Evolutionary conservation across 2,329 filamentous ascomycete genomes (phyloP).

Genomic region (Blastomyces emzantsi): DNA sequence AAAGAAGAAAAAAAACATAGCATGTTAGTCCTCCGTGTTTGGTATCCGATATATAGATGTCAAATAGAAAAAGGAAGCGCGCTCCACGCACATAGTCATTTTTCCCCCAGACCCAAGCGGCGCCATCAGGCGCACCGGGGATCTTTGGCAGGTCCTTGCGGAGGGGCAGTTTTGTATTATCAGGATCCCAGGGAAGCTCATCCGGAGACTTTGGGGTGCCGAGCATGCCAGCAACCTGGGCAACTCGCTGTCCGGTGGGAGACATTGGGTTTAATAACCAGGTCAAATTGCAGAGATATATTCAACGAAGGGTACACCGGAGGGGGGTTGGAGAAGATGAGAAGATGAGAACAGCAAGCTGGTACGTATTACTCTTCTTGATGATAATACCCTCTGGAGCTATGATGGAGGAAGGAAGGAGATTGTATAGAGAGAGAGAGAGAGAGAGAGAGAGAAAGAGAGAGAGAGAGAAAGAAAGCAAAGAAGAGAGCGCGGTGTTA

Average conservation of each 20-base stretch:
- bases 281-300: neutral
- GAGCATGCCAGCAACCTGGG: conserved; percentile 13
- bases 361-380: too few species aligned
- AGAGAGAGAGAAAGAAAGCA: neutral
- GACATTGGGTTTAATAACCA: conserved; percentile 10
- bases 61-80: neutral
- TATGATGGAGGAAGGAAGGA: too few species aligned
- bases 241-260: conserved; percentile 11
- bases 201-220: conserved; percentile 20
- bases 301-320: too few species aligned
- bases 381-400: too few species aligned
- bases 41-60: conserved; percentile 7
- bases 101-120: conserved; percentile 54
- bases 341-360: too few species aligned
- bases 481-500: too few species aligned
- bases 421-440: too few species aligned
- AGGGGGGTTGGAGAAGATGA: too few species aligned
- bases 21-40: neutral
- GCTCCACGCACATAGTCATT: conserved; percentile 40
- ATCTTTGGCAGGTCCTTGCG: conserved; percentile 46
- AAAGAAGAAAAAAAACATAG: neutral
- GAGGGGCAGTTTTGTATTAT: conserved; percentile 44
- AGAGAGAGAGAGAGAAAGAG: neutral
- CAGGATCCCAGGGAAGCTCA: conserved; percentile 46
- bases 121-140: conserved; percentile 44